A percentile compares a stretch with the other conserved stretches of the same genome.
These are phyloP conservation scores for Tagetes erecta DNA, from an alignment of 129 eudicot species.

Conservation along the genomic window DNA sequence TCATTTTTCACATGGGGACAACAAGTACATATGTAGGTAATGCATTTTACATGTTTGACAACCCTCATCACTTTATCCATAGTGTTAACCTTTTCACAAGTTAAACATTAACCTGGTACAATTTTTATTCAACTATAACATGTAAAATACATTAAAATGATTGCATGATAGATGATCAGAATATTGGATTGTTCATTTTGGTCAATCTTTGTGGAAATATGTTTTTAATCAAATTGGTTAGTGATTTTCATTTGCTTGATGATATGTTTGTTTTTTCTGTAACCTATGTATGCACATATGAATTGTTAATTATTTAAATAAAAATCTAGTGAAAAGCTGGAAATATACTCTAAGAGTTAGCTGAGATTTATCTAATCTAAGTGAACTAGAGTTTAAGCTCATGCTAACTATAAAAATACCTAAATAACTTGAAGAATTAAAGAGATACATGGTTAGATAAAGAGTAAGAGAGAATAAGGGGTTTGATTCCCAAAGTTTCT, in stretches of 20 bases:
- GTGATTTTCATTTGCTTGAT: not conserved
- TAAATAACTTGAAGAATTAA: too few relatives aligned
- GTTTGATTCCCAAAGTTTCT: too few relatives aligned
- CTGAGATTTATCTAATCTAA: too few relatives aligned
- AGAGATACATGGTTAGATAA: too few relatives aligned
- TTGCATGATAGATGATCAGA: not conserved
- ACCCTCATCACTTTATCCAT: not conserved
- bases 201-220: not conserved
- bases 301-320: too few relatives aligned
- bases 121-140: not conserved
- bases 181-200: not conserved
- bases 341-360: too few relatives aligned
- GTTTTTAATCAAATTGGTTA: not conserved
- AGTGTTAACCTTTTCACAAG: not conserved
- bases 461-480: too few relatives aligned
- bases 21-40: not conserved
- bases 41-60: not conserved
- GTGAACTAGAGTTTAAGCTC: too few relatives aligned
- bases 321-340: too few relatives aligned
- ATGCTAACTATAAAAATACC: too few relatives aligned
- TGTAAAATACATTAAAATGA: not conserved
- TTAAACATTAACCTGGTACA: not conserved
- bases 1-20: conserved; percentile 1
- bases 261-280: too few relatives aligned
- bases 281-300: too few relatives aligned